Evolutionary conservation across 1,284 basidiomycete species (phyloP).

Genomic region (Peniophora sp.): DNA sequence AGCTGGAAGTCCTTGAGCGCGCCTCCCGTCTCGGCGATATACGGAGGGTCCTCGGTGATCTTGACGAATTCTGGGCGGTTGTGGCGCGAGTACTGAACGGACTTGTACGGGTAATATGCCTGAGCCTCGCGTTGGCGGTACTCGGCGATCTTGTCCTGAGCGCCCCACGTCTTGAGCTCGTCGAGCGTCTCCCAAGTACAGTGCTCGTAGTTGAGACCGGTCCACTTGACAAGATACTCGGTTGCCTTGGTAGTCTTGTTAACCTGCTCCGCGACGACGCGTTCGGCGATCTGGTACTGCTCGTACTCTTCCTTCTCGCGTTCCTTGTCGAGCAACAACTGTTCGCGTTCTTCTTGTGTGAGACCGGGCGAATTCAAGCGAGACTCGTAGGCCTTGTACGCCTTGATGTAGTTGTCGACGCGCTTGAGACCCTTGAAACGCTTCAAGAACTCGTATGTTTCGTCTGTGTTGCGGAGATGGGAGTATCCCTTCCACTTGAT

Average conservation of each 20-base stretch:
- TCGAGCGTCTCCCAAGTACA: constrained; percentile 92
- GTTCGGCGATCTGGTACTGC: constrained; percentile 87
- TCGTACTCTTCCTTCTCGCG: constrained; percentile 87
- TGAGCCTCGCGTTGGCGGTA: constrained; percentile 77
- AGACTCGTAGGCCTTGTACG: constrained; percentile 68
- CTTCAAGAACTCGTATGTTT: constrained; percentile 92
- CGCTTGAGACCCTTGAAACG: constrained; percentile 92
- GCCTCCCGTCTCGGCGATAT: constrained; percentile 73
- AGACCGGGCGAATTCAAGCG: constrained; percentile 63
- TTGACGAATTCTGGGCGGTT: constrained; percentile 80
- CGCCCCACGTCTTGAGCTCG: constrained; percentile 65
- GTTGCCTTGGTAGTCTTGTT: constrained; percentile 61
- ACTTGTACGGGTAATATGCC: constrained; percentile 83
- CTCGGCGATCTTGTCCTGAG: constrained; percentile 71
- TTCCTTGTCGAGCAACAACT: constrained; percentile 84
- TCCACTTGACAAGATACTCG: constrained; percentile 98
- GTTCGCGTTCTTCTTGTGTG: constrained; percentile 85
- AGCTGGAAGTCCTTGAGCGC: constrained; percentile 97
- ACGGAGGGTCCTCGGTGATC: constrained; percentile 87
- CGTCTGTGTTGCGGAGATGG: constrained; percentile 94
- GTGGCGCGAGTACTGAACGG: constrained; percentile 59
- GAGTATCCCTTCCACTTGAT: constrained; percentile 97
- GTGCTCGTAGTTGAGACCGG: constrained; percentile 87
- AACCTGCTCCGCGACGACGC: constrained; percentile 75
- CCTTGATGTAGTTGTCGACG: constrained; percentile 98